These are phyloP conservation scores for Ganoderma leucocontextum DNA, from an alignment of 1,284 basidiomycete species.

Conservation along the genomic window DNA sequence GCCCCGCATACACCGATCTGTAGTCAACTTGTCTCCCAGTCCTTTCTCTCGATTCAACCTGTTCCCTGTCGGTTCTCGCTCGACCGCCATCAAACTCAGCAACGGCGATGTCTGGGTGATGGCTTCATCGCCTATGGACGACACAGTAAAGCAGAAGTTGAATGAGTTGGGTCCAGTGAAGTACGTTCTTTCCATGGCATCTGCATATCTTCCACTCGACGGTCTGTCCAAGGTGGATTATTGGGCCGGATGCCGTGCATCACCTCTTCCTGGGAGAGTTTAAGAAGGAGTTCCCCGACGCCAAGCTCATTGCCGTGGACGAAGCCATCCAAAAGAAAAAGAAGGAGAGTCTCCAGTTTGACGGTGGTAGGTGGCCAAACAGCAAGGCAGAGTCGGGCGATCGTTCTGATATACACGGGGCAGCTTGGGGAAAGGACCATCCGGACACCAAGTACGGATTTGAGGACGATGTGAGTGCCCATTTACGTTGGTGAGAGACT, in stretches of 20 bases:
- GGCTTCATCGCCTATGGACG: slow-evolving; percentile 83
- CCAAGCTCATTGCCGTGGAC: slow-evolving; percentile 76
- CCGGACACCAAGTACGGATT: slow-evolving; percentile 74
- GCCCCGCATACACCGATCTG: background rate
- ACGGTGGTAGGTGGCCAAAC: slow-evolving; percentile 59
- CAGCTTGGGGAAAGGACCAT: slow-evolving; percentile 17
- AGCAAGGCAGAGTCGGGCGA: background rate
- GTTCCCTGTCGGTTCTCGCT: slow-evolving; percentile 81
- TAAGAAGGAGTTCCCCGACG: slow-evolving; percentile 80
- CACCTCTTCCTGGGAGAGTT: slow-evolving; percentile 74
- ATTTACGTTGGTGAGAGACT: background rate
- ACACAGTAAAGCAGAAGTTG: slow-evolving; percentile 76
- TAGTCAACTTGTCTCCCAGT: slow-evolving; percentile 44
- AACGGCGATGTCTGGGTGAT: slow-evolving; percentile 85
- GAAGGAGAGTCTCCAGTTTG: slow-evolving; percentile 51
- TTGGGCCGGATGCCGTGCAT: slow-evolving; percentile 73
- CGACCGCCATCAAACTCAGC: slow-evolving; percentile 82
- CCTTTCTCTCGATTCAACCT: slow-evolving; percentile 76
- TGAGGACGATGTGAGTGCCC: slow-evolving; percentile 75
- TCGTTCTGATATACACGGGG: slow-evolving; percentile 24
- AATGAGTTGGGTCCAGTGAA: slow-evolving; percentile 64
- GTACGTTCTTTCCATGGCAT: background rate
- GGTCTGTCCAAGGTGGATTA: slow-evolving; percentile 60
- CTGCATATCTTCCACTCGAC: background rate
- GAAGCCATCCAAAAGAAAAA: slow-evolving; percentile 57